Base-by-base conservation (phyloP, 2,329 filamentous ascomycete genomes). In the Phoma sp. region DNA sequence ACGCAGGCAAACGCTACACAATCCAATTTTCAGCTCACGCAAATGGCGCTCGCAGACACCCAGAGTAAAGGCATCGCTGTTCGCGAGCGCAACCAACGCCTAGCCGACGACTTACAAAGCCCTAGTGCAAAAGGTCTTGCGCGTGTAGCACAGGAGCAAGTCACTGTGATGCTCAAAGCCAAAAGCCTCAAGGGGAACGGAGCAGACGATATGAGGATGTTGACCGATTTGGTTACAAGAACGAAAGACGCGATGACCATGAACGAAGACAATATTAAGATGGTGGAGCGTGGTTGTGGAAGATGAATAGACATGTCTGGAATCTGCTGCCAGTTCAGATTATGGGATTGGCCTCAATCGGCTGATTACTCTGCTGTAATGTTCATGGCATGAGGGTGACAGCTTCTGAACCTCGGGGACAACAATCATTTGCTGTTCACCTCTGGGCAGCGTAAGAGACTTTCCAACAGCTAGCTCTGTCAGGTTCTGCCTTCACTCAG, bases 61-160 rank as follows among this genome's bases (percentile, higher is more conserved):
- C 61, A 65, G 24, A 45, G 58, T 25, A 45, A 59, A 9, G 64
- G 61, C 14, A 57, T 67, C 47, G 46, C 50, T 8, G 58, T 66
- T 38, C 63, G 64, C 7, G 54, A 59, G 14, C 42, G 55, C 9
- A 66, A 65, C 41, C 64, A 67, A 44, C 53, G 57, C 25, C 49
- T 67, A 2, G 64, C 64, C 3, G 46, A 52, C 1, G 36, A 63
- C 7, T 52, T 67, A 2, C 49, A 55, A 3, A 65, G 63, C 32
- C 61, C 64, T 0, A 51, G 57, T 3, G 45, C 50, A 7, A 48
- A 46, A 41, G 64, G 64, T 1, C 27, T 67, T 24, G 60, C 54
- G 1, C 49, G 53, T 9, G 61, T 67, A 0, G 55, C 59, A 4
- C 55, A 51, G n/a, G 55, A 55, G 6, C 64, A 67, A 46, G 47